These are phyloP conservation scores for Cornus kousa DNA, from an alignment of 148 eudicot genomes.

Conservation along the genomic window DNA sequence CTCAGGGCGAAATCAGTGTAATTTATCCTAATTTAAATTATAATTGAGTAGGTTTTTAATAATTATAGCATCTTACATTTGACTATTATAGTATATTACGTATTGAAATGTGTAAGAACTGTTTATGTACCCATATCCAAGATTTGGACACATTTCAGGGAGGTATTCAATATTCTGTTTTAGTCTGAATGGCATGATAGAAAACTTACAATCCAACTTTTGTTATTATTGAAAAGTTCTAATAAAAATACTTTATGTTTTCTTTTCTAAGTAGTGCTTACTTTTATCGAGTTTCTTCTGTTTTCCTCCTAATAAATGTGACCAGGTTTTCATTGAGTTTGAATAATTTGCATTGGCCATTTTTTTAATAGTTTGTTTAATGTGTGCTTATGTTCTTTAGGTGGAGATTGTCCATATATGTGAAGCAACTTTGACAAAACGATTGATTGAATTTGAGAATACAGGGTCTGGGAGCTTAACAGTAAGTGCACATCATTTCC, in stretches of 20 bases:
- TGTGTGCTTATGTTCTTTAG: slow-evolving; percentile 15
- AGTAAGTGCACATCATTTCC: slow-evolving; percentile 16
- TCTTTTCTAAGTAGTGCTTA: not conserved
- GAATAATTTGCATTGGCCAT: not conserved
- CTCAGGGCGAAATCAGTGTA: no score
- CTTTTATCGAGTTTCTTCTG: slow-evolving; percentile 13
- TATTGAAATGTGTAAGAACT: no score
- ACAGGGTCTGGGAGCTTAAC: slow-evolving; percentile 54
- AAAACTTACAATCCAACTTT: no score
- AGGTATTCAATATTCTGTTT: no score
- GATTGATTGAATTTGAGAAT: slow-evolving; percentile 55
- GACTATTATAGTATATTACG: no score
- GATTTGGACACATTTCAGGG: no score
- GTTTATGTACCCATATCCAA: no score
- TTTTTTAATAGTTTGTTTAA: not conserved
- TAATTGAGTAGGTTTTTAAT: no score
- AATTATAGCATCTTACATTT: no score
- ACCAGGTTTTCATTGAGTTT: not conserved
- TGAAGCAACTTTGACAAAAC: slow-evolving; percentile 60
- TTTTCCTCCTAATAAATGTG: slow-evolving; percentile 1
- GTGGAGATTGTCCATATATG: slow-evolving; percentile 50
- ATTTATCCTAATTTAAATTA: no score
- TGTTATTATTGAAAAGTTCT: not conserved
- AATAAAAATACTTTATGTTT: no score
- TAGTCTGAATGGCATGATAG: no score